Conservation (phyloP, 768 basidiomycete genomes). For the Naganishia friedmannii region DNA sequence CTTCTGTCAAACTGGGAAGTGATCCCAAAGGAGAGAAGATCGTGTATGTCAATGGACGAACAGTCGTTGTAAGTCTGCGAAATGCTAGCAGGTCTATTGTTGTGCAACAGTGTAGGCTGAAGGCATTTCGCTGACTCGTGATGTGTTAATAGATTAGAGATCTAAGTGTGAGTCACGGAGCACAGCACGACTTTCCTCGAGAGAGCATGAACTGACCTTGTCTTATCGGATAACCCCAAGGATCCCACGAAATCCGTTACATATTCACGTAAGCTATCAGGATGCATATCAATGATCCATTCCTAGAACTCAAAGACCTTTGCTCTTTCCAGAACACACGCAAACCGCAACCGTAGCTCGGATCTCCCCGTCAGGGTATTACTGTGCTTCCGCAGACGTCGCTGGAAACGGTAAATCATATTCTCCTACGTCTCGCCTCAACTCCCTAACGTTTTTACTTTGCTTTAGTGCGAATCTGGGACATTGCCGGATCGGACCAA, state of each 20-base stretch:
- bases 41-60: conserved; percentile 78
- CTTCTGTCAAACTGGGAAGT: conserved; percentile 66
- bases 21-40: conserved; percentile 70
- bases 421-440: conserved; percentile 4
- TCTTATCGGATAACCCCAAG: conserved; percentile 53
- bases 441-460: neutral
- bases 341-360: conserved; percentile 84
- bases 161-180: conserved; percentile 61
- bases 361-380: conserved; percentile 88
- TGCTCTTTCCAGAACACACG: conserved; percentile 62
- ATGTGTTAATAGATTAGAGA: conserved; percentile 66
- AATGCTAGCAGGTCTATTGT: neutral
- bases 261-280: conserved; percentile 57
- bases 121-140: conserved; percentile 24
- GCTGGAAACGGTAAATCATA: conserved; percentile 67
- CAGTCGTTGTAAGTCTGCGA: conserved; percentile 68
- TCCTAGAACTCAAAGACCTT: neutral
- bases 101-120: neutral
- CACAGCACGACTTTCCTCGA: neutral
- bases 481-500: conserved; percentile 80
- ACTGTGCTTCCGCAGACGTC: conserved; percentile 85
- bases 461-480: conserved; percentile 79
- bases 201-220: neutral
- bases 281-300: neutral
- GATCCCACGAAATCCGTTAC: conserved; percentile 63